Base-by-base conservation (phyloP, 2,329 filamentous ascomycete genomes). In the Apiospora saccharicola region DNA sequence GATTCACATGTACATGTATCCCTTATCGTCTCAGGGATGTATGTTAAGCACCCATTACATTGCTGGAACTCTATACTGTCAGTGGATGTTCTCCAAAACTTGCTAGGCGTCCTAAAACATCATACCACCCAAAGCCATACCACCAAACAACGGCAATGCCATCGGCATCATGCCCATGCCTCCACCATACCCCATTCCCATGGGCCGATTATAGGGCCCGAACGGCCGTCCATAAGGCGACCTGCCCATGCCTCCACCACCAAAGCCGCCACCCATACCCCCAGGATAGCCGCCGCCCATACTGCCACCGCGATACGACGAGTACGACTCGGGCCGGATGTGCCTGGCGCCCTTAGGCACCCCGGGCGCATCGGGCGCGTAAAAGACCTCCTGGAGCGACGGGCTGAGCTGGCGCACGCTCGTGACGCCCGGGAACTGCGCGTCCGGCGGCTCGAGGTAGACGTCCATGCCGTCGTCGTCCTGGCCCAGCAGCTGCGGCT, bases 381-480 rank as follows among this genome's bases (percentile, higher is more conserved):
- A 79, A 72, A 51, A 71, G 46, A 76, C 79, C 78, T 72, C 80
- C 71, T 51, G 74, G 75, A 72, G 81, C 51, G 76, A 77, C 30
- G 78, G 76, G 57, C 74, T 77, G 10, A 79, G 26, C 26, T 70
- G 46, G 3, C 69, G 57, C 7, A 76, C 75, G 3, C 64, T 69
- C 10, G 22, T 46, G 3, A 79, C 76, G 4, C 76, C 75, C 0
- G 75, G 74, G 53, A 75, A 78, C 5, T 13, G 67, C 5, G 70
- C 83, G 37, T 81, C 80, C 2, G 88, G 88, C 12, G 89, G 88
- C 75, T 90, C 86, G 46, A 91, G 84, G 78, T 88, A 91, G n/a
- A 91, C 82, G 71, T 90, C 86, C 51, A 83, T 82, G 1, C 89
- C 88, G 44, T 88, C 79, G 14, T 78, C 77, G 77, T 91, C 88